Conservation (phyloP, 257 asterid genomes). For the Paulownia fortunei region DNA sequence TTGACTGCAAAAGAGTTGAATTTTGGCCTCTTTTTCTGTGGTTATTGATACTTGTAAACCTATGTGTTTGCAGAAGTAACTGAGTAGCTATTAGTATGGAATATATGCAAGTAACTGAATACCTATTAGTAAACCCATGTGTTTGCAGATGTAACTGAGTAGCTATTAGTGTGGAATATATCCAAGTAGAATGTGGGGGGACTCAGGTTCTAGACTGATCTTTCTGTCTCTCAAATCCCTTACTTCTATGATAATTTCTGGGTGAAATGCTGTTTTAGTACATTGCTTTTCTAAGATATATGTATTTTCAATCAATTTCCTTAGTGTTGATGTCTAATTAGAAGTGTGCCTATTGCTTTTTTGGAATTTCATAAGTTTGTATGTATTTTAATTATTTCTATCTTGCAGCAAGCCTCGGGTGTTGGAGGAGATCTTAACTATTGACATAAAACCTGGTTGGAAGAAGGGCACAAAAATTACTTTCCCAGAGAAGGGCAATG, state of each 20-base stretch:
- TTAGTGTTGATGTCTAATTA: too few species aligned
- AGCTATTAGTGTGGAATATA: not conserved
- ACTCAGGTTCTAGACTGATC: not conserved
- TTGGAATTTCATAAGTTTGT: too few species aligned
- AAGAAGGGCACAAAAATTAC: constrained; percentile 97
- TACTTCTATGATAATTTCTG: not conserved
- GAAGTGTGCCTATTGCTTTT: too few species aligned
- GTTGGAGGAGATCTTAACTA: constrained; percentile 79
- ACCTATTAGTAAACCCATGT: not conserved
- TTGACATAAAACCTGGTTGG: constrained; percentile 95
- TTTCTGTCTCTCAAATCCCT: not conserved
- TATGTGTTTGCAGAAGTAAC: not conserved
- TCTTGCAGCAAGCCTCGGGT: constrained; percentile 62
- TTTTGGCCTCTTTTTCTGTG: not conserved
- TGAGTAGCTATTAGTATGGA: not conserved
- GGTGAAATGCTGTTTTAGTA: not conserved
- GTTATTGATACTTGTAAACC: not conserved
- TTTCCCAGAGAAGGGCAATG: constrained; percentile 92
- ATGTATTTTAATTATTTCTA: too few species aligned
- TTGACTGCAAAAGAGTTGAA: not conserved
- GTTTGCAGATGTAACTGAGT: not conserved
- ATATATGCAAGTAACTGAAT: too few species aligned
- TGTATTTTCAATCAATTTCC: not conserved
- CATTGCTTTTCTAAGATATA: not conserved
- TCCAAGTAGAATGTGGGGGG: not conserved